These are phyloP conservation scores for Umbelopsis ramanniana DNA, from an alignment of 192 early-diverging fungal species.

Conservation along the genomic window DNA sequence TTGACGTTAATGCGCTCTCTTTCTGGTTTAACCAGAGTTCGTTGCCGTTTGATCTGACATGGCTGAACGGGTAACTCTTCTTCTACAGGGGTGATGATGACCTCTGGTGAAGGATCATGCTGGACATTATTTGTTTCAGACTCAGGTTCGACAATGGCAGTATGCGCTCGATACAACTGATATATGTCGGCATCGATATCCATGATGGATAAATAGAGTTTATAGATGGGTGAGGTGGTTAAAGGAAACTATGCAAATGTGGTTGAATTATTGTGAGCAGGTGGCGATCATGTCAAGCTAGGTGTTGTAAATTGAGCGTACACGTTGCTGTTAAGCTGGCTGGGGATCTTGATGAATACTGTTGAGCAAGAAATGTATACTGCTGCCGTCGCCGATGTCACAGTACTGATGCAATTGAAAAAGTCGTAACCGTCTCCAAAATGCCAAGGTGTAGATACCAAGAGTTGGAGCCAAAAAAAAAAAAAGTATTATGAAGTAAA, in stretches of 20 bases:
- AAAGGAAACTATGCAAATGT: not conserved
- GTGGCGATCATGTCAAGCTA: not conserved
- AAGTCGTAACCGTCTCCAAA: no score
- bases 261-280: slow-evolving; percentile 5
- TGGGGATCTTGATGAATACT: not conserved
- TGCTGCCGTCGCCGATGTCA: no score
- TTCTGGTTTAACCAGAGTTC: slow-evolving; percentile 67
- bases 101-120: not conserved
- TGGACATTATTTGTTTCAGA: not conserved
- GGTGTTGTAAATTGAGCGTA: not conserved
- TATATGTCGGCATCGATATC: slow-evolving; percentile 13
- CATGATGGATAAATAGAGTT: slow-evolving; percentile 2
- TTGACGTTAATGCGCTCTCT: slow-evolving; percentile 49
- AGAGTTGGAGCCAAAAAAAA: no score
- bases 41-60: slow-evolving; percentile 46
- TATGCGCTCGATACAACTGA: slow-evolving; percentile 1
- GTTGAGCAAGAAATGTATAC: no score
- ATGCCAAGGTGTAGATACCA: no score
- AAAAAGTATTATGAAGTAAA: no score
- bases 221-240: not conserved
- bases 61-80: not conserved
- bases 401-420: no score
- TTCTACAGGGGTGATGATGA: not conserved
- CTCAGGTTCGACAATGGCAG: slow-evolving; percentile 10
- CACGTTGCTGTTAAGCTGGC: not conserved